These are phyloP conservation scores for Pseudomonodictys pantanalensis DNA, from an alignment of 495 filamentous ascomycete genomes.

Conservation along the genomic window DNA sequence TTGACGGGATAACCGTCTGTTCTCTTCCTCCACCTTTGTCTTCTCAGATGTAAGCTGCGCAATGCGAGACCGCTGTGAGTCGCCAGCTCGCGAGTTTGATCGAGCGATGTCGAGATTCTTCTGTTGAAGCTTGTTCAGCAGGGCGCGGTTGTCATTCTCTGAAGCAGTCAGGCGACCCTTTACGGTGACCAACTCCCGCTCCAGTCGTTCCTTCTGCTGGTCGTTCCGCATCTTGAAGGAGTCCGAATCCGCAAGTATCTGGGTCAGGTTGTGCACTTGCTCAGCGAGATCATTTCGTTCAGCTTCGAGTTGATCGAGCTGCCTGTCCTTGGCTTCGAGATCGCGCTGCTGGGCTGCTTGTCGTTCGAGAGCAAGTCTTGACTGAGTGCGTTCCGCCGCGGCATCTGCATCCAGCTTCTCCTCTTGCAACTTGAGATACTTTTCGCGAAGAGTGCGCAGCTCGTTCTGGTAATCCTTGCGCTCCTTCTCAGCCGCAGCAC, in stretches of 20 bases:
- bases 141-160: conserved; percentile 93
- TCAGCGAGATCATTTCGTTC: conserved; percentile 71
- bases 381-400: conserved; percentile 74
- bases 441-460: conserved; percentile 74
- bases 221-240: conserved; percentile 83
- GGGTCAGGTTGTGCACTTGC: conserved; percentile 76
- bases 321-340: conserved; percentile 66
- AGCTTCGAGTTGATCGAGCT: conserved; percentile 68
- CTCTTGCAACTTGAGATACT: conserved; percentile 78
- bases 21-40: conserved; percentile 76
- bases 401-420: conserved; percentile 79
- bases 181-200: conserved; percentile 87
- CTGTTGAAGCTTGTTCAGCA: conserved; percentile 95
- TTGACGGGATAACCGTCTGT: conserved; percentile 74
- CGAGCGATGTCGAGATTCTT: conserved; percentile 96
- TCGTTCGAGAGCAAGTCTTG: conserved; percentile 74
- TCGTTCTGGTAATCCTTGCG: conserved; percentile 87
- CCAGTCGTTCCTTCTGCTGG: conserved; percentile 87
- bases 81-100: conserved; percentile 79
- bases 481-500: conserved; percentile 73
- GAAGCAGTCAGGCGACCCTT: conserved; percentile 89
- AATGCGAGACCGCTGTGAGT: conserved; percentile 78
- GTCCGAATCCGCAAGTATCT: conserved; percentile 82
- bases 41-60: conserved; percentile 79
- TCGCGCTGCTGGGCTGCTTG: conserved; percentile 75